phyloP scores from a whole-genome alignment of 345 rosid species.

The Orychophragmus violaceus region DNA sequence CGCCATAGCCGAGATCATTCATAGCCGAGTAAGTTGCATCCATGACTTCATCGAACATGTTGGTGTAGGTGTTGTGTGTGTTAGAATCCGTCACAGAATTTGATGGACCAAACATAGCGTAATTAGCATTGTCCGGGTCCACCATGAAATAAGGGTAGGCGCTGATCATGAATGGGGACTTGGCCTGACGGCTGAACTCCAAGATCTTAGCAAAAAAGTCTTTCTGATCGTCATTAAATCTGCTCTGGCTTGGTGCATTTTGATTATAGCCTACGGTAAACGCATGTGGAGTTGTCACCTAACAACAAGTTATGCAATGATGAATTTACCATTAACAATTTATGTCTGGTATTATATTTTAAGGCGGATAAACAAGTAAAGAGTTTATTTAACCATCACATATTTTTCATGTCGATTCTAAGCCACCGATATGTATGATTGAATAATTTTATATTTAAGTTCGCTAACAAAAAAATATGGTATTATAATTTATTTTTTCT shows the following conservation, averaged over 20 bases:
- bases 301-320: not conserved
- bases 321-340: not conserved
- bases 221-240: not conserved
- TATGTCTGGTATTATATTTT: too few species aligned
- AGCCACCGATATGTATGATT: too few species aligned
- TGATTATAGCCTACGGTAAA: not conserved
- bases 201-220: conserved; percentile 10
- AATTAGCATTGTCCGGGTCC: conserved; percentile 5
- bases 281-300: conserved; percentile 23
- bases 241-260: conserved; percentile 16
- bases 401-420: too few species aligned
- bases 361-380: too few species aligned
- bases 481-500: not conserved
- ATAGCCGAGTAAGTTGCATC: conserved; percentile 20
- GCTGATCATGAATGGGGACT: conserved; percentile 17
- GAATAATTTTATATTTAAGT: too few species aligned
- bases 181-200: not conserved
- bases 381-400: too few species aligned
- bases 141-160: conserved; percentile 7
- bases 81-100: not conserved
- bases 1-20: conserved; percentile 6
- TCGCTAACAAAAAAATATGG: too few species aligned
- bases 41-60: conserved; percentile 15
- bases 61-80: not conserved
- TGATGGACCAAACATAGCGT: conserved; percentile 11